Conservation (phyloP, 768 basidiomycete genomes). For the Suillus decipiens region DNA sequence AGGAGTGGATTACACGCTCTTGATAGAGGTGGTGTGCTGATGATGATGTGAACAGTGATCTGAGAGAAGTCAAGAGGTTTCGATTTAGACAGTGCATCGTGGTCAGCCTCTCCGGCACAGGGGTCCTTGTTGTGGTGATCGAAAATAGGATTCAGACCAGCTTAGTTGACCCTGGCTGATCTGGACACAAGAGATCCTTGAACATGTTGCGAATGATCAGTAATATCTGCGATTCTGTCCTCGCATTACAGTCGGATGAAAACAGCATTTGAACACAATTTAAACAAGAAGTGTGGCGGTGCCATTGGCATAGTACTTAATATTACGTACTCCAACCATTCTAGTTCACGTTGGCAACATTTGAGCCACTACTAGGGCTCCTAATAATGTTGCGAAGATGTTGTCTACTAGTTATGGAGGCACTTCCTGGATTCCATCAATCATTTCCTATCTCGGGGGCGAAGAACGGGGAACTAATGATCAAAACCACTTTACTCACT, state of each 20-base stretch:
- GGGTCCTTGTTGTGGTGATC: background rate
- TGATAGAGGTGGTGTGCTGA: background rate
- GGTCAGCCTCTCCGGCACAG: background rate
- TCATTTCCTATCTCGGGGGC: background rate
- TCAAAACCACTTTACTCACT: background rate
- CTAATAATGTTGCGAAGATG: background rate
- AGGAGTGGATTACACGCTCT: constrained; percentile 7
- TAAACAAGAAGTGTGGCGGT: background rate
- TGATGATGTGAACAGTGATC: background rate
- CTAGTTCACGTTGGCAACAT: no score
- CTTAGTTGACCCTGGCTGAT: background rate
- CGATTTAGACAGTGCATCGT: background rate
- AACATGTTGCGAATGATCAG: background rate
- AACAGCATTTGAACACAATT: background rate
- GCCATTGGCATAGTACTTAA: background rate
- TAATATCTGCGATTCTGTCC: background rate
- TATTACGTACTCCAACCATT: no score
- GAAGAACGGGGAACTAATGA: background rate
- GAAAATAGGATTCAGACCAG: background rate
- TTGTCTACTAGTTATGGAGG: background rate
- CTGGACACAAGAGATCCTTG: background rate
- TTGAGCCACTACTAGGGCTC: background rate
- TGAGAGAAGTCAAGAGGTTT: background rate
- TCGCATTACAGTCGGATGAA: background rate
- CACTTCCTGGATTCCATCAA: background rate